phyloP scores from a whole-genome alignment of 441 rosid genomes.

The Populus hybrid region DNA sequence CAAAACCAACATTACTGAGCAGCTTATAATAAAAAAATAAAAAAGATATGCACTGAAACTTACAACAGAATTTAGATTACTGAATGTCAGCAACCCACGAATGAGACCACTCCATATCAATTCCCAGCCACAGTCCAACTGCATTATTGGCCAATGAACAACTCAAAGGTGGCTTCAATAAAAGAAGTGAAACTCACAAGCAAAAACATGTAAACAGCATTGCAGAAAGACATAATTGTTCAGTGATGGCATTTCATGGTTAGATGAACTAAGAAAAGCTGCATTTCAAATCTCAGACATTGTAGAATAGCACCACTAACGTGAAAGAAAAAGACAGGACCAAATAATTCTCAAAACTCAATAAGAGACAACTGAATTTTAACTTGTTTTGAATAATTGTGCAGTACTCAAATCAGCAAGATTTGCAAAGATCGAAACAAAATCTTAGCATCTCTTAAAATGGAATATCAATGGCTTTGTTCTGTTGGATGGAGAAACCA shows the following conservation, averaged over 20 bases:
- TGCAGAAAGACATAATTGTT: background rate
- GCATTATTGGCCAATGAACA: slow-evolving; percentile 33
- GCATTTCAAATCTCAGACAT: background rate
- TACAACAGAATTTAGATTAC: slow-evolving; percentile 68
- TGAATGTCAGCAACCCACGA: slow-evolving; percentile 81
- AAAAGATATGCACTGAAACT: slow-evolving; percentile 32
- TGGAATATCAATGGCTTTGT: background rate
- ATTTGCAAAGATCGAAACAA: background rate
- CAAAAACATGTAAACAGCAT: slow-evolving; percentile 12
- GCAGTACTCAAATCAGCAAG: background rate
- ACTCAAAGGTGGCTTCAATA: slow-evolving; percentile 20
- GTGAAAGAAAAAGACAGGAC: background rate
- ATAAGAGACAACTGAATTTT: background rate
- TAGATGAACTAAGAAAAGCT: slow-evolving; percentile 1
- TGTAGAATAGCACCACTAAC: background rate
- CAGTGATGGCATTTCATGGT: background rate
- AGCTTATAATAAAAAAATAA: background rate
- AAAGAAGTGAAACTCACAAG: slow-evolving; percentile 14
- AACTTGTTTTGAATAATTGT: background rate
- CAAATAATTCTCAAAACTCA: background rate
- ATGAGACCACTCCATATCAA: slow-evolving; percentile 71
- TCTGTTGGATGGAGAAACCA: background rate
- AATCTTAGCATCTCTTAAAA: background rate
- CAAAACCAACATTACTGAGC: background rate
- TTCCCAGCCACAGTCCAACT: slow-evolving; percentile 76